These are phyloP conservation scores for Geotrichum fermentans DNA, from an alignment of 1,139 yeast genomes.

Conservation along the genomic window DNA sequence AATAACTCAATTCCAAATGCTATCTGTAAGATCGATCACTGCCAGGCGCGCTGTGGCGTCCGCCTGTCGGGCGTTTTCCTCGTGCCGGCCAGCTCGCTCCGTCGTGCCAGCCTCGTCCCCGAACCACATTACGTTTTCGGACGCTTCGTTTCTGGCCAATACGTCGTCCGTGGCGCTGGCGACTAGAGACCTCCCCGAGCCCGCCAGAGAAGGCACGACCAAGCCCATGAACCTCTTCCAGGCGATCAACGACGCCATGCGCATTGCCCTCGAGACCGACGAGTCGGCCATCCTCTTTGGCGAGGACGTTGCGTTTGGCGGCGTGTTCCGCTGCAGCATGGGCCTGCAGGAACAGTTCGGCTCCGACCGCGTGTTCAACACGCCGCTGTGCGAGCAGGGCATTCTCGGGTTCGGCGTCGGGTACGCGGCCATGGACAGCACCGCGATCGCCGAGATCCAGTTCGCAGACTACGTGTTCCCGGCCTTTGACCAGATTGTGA, in stretches of 20 bases:
- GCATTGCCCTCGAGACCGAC: conserved; percentile 37
- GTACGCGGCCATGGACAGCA: conserved; percentile 37
- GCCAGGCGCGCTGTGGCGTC: too few species aligned
- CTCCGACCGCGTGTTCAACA: conserved; percentile 37
- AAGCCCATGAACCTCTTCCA: conserved; percentile 35
- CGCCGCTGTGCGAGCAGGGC: conserved; percentile 39
- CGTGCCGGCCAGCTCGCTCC: background rate
- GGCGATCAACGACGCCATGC: conserved; percentile 36
- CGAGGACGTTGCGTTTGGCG: conserved; percentile 40
- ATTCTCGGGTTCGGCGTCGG: conserved; percentile 38
- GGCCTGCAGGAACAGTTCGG: conserved; percentile 39
- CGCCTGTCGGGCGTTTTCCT: background rate
- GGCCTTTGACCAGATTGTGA: conserved; percentile 39
- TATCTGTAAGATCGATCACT: background rate
- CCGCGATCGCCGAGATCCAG: conserved; percentile 40
- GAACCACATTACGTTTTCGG: conserved; percentile 29
- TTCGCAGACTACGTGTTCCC: conserved; percentile 40
- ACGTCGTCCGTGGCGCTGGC: conserved; percentile 26
- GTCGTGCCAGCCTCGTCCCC: conserved; percentile 21
- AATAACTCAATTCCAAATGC: background rate
- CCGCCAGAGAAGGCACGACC: conserved; percentile 16
- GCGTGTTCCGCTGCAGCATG: conserved; percentile 40
- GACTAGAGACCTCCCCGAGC: conserved; percentile 24
- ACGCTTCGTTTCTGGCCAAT: conserved; percentile 30
- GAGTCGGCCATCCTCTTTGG: conserved; percentile 37